Evolutionary conservation across 306 rosid genomes (phyloP), one percentile per base, ranked within the genome.

Genomic region (Ceratonia siliqua): DNA sequence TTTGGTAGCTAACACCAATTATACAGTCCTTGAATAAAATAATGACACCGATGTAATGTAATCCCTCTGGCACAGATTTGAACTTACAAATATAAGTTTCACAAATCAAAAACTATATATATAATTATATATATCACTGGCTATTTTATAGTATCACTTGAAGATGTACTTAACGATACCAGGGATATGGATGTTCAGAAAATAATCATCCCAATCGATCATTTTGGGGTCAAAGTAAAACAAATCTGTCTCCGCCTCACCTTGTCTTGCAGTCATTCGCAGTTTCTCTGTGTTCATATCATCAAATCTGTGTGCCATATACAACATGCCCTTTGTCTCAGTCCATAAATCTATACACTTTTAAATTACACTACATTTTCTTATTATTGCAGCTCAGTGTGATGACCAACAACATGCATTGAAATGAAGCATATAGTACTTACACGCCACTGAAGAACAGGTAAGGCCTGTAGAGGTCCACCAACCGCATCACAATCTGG

Each of bases 361-460:
- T 1, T 10, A 4, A 49, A 36, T 17, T 8, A 10, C 27, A 22
- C 4, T 1, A 11, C 10, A 15, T 38, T 6, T 5, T 9, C 10
- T 36, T 36, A 28, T 28, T 28, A 4, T 28, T 2, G 32, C 32
- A 1, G 32, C 39, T 35, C 39, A 35, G 38, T 18, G 30, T 8
- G 36, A 54, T 41, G n/a, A 55, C 20, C 25, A 9, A 24, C 25
- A 48, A 49, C 62, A 33, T 5, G 35, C 43, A 41, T 6, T 56
- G 56, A 27, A 56, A 30, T 53, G 2, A 62, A 70, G 32, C 53
- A 21, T 62, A 18, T 65, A 50, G 52, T n/a, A 85, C 98, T 69
- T 86, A 94, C 97, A 75, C 80, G 11, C 89, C 95, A 45, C 62
- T 83, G 89, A 94, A 94, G 90, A 94, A 94, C 84, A 94, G 81